phyloP scores from a whole-genome alignment of 2,329 filamentous ascomycete species.

The Penicillium sp. region DNA sequence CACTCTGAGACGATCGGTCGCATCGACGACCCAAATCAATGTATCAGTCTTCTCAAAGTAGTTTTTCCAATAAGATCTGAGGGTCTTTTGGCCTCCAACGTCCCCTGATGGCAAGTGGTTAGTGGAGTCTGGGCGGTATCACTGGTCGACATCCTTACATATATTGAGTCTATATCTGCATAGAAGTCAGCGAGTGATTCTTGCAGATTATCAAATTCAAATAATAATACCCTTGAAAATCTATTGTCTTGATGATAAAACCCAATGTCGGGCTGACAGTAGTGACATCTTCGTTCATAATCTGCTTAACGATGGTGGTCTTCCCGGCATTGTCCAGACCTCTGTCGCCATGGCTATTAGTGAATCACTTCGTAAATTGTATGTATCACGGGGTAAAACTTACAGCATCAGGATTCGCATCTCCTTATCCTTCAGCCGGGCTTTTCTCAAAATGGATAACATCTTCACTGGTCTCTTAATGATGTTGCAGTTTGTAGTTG shows the following conservation, averaged over 20 bases:
- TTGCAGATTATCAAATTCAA: slow-evolving; percentile 6
- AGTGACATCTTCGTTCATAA: slow-evolving; percentile 93
- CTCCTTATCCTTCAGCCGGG: slow-evolving; percentile 95
- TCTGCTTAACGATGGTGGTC: slow-evolving; percentile 93
- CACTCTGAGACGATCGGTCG: slow-evolving; percentile 82
- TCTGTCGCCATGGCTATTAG: slow-evolving; percentile 47
- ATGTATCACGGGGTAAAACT: too few relatives aligned
- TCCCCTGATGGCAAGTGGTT: slow-evolving; percentile 59
- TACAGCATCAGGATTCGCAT: slow-evolving; percentile 97
- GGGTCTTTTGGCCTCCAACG: slow-evolving; percentile 91
- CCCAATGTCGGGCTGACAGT: slow-evolving; percentile 91
- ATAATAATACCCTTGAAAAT: slow-evolving; percentile 68
- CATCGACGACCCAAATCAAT: slow-evolving; percentile 95
- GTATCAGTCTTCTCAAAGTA: slow-evolving; percentile 99
- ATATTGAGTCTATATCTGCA: slow-evolving; percentile 90
- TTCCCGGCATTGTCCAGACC: slow-evolving; percentile 97
- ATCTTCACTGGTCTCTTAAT: too few relatives aligned
- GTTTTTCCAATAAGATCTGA: slow-evolving; percentile 97
- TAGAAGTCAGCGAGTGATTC: too few relatives aligned
- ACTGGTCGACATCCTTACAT: too few relatives aligned
- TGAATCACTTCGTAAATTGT: too few relatives aligned
- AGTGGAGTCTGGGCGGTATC: too few relatives aligned
- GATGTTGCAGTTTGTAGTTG: slow-evolving; percentile 26
- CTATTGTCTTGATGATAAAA: slow-evolving; percentile 98
- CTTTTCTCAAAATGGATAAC: slow-evolving; percentile 90